phyloP scores from a whole-genome alignment of 352 stramenopile species.

The Labyrinthula sp. region DNA sequence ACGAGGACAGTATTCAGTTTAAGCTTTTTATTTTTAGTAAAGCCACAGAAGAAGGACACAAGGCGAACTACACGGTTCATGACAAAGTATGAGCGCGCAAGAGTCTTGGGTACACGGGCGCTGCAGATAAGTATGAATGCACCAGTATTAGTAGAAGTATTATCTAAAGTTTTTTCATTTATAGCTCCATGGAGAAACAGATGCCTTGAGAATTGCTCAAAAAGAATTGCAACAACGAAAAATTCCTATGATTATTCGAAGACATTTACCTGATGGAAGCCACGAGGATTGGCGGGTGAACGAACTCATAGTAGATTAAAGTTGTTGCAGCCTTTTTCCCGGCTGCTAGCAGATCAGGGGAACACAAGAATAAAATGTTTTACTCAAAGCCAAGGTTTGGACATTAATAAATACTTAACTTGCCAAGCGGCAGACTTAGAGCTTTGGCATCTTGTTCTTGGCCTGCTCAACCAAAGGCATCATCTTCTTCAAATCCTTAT shows the following conservation, averaged over 20 bases:
- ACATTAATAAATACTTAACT: no score
- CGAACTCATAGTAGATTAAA: conserved; percentile 94
- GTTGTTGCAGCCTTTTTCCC: no score
- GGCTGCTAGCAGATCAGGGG: no score
- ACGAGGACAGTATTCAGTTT: no score
- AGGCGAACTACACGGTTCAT: conserved; percentile 92
- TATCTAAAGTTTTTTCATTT: no score
- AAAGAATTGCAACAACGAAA: conserved; percentile 96
- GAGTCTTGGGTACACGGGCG: conserved; percentile 86
- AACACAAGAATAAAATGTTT: no score
- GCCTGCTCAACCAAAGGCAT: no score
- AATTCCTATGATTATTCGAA: conserved; percentile 97
- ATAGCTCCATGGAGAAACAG: conserved; percentile 90
- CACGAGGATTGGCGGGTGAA: conserved; percentile 98
- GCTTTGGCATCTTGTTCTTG: no score
- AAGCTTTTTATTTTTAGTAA: no score
- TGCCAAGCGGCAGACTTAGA: no score
- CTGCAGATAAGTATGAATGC: conserved; percentile 95
- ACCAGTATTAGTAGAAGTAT: conserved; percentile 72
- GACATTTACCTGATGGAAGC: conserved; percentile 91
- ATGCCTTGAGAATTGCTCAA: conserved; percentile 96
- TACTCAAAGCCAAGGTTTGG: no score
- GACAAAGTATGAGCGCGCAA: conserved; percentile 96
- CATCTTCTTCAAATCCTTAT: no score
- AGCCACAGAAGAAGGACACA: conserved; percentile 3